Evolutionary conservation across 345 rosid genomes (phyloP), one percentile per base, ranked within the genome.

Genomic region (Eutrema yunnanense): DNA sequence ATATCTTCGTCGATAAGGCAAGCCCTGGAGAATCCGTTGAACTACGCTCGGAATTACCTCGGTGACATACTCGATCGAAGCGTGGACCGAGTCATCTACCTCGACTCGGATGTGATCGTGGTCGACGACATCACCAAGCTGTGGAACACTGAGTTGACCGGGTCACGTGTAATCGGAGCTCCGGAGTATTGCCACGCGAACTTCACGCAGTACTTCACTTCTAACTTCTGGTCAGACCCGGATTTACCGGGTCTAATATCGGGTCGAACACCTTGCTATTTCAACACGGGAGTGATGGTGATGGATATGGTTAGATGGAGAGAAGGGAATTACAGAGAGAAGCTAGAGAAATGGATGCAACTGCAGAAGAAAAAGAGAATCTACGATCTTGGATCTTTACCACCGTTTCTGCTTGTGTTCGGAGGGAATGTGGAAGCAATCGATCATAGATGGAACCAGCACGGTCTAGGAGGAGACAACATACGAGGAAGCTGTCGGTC

Each of bases 221-320:
- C 84, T 40, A 62, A 30, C 38, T 92, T 95, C 82, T 95, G 99
- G 99, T 83, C 89, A 56, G 97, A 92, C 85, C 91, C 88, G 77
- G 68, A 9, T 22, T 50, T 90, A 12, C 69, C 88, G 37, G 83
- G 90, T 77, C 84, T 79, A 7, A 92, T 95, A 65, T 72, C 74
- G 47, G 77, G 82, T n/a, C 73, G 84, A 46, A 81, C 43, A 7
- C 96, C 99, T 0, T 92, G 98, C 30, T 95, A 95, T 66, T 95
- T 95, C 82, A 95, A 95, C 80, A 95, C 99, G 0, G 99, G 99
- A 14, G 99, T 92, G 49, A 92, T 95, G 99, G 96, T 95, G 63
- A 95, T 92, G 89, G 99, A 95, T 65, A 75, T 95, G 84, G 81
- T 70, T 37, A 79, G 81, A 37, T 95, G 99, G 99, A 85, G 98